A percentile compares a stretch with the other conserved stretches of the same genome.
These are phyloP conservation scores for Podaxis sp. DNA, from an alignment of 768 basidiomycete genomes.

Conservation along the genomic window DNA sequence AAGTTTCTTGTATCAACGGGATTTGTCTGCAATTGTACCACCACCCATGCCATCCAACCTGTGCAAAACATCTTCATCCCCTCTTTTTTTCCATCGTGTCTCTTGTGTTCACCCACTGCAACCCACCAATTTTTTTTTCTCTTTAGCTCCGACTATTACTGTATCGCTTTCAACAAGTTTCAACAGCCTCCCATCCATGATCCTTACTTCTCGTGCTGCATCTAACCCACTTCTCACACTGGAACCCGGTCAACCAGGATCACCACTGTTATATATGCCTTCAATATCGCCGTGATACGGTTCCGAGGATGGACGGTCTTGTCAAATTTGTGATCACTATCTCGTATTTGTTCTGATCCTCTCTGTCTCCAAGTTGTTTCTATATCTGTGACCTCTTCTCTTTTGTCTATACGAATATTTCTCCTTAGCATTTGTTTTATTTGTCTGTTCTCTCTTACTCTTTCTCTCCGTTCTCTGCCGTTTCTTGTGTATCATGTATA, in stretches of 20 bases:
- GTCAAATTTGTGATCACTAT: not conserved
- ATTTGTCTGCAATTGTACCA: constrained; percentile 12
- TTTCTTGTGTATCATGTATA: constrained; percentile 5
- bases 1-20: constrained; percentile 13
- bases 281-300: not conserved
- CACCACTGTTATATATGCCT: constrained; percentile 4
- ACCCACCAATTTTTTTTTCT: not conserved
- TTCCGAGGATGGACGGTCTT: constrained; percentile 2
- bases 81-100: not conserved
- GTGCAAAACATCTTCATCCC: constrained; percentile 24
- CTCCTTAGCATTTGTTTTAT: not conserved
- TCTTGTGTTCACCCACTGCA: constrained; percentile 35
- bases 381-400: not conserved
- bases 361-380: not conserved
- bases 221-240: constrained; percentile 20
- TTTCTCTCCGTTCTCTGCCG: not conserved
- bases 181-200: not conserved
- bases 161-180: constrained; percentile 12
- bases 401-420: not conserved
- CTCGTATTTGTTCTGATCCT: not conserved
- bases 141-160: constrained; percentile 14
- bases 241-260: constrained; percentile 7
- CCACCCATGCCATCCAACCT: not conserved
- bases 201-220: constrained; percentile 10
- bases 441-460: not conserved